A percentile compares a stretch with the other conserved stretches of the same genome.
phyloP scores from a whole-genome alignment of 345 rosid species.

The Erodium maritimum region DNA sequence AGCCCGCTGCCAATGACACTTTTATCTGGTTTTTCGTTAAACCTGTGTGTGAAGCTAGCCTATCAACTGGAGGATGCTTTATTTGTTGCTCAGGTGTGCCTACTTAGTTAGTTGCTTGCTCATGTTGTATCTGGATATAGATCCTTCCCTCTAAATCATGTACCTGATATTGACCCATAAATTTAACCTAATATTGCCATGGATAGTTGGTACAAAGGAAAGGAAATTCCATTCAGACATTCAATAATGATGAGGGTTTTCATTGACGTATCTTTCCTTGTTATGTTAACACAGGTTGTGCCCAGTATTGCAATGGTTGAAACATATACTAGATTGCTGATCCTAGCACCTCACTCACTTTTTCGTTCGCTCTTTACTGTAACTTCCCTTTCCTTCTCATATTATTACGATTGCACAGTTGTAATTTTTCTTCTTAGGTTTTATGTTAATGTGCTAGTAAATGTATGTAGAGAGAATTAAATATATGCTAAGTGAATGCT shows the following conservation, averaged over 20 bases:
- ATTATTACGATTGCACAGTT: neutral
- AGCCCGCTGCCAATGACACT: constrained; percentile 86
- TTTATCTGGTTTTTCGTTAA: constrained; percentile 79
- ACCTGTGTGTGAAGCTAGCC: constrained; percentile 68
- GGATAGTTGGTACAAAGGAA: too few species aligned
- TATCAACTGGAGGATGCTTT: constrained; percentile 75
- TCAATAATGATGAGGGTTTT: neutral
- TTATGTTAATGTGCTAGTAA: neutral
- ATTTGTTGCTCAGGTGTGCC: constrained; percentile 71
- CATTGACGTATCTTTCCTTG: neutral
- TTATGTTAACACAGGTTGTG: constrained; percentile 53
- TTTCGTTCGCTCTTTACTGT: constrained; percentile 88
- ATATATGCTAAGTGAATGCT: too few species aligned
- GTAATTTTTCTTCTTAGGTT: neutral
- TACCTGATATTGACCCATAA: too few species aligned
- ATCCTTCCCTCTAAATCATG: too few species aligned
- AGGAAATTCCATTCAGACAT: neutral
- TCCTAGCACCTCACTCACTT: constrained; percentile 78
- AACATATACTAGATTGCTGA: constrained; percentile 86
- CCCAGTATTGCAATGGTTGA: constrained; percentile 99
- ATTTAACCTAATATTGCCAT: too few species aligned
- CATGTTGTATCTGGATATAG: neutral
- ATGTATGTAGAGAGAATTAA: too few species aligned
- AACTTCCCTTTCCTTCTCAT: constrained; percentile 21
- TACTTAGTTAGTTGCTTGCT: constrained; percentile 7